These are phyloP conservation scores for Debaryomyces castellii DNA, from an alignment of 805 yeast genomes.

Conservation along the genomic window DNA sequence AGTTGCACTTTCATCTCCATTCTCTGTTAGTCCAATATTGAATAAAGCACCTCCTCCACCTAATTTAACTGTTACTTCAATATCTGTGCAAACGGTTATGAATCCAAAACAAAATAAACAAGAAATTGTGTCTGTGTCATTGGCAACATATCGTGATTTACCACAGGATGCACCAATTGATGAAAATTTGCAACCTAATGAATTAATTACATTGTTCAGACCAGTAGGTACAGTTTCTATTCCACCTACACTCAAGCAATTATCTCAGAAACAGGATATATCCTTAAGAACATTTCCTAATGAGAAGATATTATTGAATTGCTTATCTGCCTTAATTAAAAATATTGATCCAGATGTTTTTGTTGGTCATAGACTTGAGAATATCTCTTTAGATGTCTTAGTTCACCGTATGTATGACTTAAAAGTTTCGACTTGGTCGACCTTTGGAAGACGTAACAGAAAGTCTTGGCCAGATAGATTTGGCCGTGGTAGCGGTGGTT, in stretches of 20 bases:
- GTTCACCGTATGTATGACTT: conserved; percentile 78
- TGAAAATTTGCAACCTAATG: conserved; percentile 59
- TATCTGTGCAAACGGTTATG: conserved; percentile 79
- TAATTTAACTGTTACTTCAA: conserved; percentile 62
- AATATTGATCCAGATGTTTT: conserved; percentile 87
- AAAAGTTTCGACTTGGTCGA: conserved; percentile 72
- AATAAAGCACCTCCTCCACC: conserved; percentile 56
- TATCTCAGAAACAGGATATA: conserved; percentile 55
- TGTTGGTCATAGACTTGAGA: conserved; percentile 84
- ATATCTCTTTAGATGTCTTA: conserved; percentile 72
- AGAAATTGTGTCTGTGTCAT: conserved; percentile 81
- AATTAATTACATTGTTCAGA: conserved; percentile 70
- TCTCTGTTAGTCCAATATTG: conserved; percentile 46
- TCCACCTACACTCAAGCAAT: conserved; percentile 73
- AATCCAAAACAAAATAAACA: conserved; percentile 73
- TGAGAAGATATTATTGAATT: conserved; percentile 72
- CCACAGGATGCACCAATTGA: conserved; percentile 76
- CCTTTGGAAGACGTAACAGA: conserved; percentile 79
- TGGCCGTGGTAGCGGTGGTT: conserved; percentile 48
- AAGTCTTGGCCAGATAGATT: conserved; percentile 76
- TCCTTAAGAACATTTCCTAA: conserved; percentile 60
- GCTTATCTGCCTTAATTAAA: conserved; percentile 70
- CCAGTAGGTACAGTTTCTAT: conserved; percentile 65
- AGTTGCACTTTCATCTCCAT: conserved; percentile 54
- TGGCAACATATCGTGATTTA: conserved; percentile 66